Conservation (phyloP, 768 basidiomycete species). For the Hygrocybe punicea region DNA sequence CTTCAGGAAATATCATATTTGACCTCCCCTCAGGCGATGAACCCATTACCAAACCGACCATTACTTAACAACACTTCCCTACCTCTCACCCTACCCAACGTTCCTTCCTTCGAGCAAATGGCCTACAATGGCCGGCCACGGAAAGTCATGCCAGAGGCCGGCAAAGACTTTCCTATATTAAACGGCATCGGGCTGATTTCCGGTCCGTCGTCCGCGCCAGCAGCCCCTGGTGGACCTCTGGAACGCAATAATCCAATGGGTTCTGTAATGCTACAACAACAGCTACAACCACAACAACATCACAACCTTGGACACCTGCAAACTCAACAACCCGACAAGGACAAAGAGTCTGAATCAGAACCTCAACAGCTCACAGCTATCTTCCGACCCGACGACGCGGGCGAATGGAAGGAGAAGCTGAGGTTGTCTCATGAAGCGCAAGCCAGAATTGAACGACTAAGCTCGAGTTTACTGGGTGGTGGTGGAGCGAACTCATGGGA, state of each 20-base stretch:
- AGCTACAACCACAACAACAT: constrained; percentile 24
- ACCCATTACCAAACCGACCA: constrained; percentile 88
- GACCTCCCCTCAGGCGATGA: constrained; percentile 95
- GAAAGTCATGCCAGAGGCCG: constrained; percentile 72
- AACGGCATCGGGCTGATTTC: constrained; percentile 59
- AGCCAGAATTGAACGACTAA: constrained; percentile 41
- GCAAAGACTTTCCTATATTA: constrained; percentile 65
- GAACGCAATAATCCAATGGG: constrained; percentile 52
- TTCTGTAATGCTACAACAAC: constrained; percentile 40
- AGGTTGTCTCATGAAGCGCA: constrained; percentile 61
- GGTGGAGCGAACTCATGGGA: constrained; percentile 48
- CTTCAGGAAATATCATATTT: constrained; percentile 97
- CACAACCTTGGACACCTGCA: constrained; percentile 31
- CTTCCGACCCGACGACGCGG: constrained; percentile 80
- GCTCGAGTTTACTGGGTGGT: constrained; percentile 27
- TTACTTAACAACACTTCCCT: constrained; percentile 63
- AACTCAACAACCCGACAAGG: constrained; percentile 37
- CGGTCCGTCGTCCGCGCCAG: constrained; percentile 49
- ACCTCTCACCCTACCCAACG: constrained; percentile 64
- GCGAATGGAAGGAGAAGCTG: constrained; percentile 82
- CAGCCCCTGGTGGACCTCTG: constrained; percentile 43
- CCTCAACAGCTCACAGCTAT: constrained; percentile 69
- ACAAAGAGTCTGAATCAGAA: constrained; percentile 48
- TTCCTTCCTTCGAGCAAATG: constrained; percentile 70
- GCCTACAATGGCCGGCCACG: constrained; percentile 76